A percentile compares a stretch with the other conserved stretches of the same genome.
These are phyloP conservation scores for Peronosclerospora sorghi DNA, from an alignment of 352 stramenopile genomes.

Conservation along the genomic window DNA sequence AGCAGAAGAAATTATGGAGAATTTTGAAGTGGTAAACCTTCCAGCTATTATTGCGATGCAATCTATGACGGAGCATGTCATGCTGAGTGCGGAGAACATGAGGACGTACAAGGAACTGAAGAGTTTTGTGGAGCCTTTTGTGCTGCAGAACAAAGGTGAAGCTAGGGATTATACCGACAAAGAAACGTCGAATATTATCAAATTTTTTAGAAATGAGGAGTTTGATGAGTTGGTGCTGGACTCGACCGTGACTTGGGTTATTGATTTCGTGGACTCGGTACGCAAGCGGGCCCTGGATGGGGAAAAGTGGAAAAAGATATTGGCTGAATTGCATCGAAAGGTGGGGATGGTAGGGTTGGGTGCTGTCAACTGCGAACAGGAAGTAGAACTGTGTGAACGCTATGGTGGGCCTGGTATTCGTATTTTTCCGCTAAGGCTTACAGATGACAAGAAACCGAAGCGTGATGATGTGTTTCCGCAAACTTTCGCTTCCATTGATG, in stretches of 20 bases:
- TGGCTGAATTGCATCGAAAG: constrained; percentile 44
- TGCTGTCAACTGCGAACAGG: constrained; percentile 40
- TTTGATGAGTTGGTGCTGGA: constrained; percentile 43
- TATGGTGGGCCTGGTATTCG: constrained; percentile 40
- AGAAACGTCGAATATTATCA: constrained; percentile 13
- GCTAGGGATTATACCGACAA: constrained; percentile 2
- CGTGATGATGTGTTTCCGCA: constrained; percentile 28
- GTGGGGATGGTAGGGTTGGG: constrained; percentile 43
- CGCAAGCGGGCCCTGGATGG: constrained; percentile 22
- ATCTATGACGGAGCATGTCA: constrained; percentile 22
- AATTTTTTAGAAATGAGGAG: constrained; percentile 28
- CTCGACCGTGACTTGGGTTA: constrained; percentile 52
- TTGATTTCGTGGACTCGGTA: constrained; percentile 39
- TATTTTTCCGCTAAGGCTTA: constrained; percentile 36
- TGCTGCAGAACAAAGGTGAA: constrained; percentile 5
- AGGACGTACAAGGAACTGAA: constrained; percentile 48
- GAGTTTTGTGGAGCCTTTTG: constrained; percentile 41
- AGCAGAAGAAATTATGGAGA: constrained; percentile 18
- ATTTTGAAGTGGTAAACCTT: constrained; percentile 26
- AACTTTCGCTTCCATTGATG: constrained; percentile 33
- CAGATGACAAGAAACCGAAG: constrained; percentile 17
- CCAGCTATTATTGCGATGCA: constrained; percentile 37
- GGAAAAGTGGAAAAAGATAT: constrained; percentile 35
- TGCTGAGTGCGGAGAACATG: constrained; percentile 30
- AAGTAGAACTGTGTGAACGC: constrained; percentile 34